A percentile compares a stretch with the other conserved stretches of the same genome.
Conservation (phyloP, 345 rosid species). For the Sonneratia caseolaris region DNA sequence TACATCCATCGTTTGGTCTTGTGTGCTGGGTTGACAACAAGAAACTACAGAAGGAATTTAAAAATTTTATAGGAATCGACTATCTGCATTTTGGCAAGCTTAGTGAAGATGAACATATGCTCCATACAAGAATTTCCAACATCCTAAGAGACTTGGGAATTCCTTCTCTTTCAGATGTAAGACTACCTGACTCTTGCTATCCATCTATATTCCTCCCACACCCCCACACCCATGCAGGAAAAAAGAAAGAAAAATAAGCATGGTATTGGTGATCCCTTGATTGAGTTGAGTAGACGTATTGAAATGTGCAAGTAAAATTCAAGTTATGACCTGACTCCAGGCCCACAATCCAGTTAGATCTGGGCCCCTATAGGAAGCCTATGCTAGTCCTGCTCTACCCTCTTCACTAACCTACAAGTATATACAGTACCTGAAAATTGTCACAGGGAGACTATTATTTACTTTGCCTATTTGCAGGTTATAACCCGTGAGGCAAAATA, state of each 20-base stretch:
- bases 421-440: background rate
- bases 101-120: conserved; percentile 39
- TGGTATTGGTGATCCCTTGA: no score
- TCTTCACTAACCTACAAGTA: background rate
- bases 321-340: background rate
- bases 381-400: background rate
- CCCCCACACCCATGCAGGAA: no score
- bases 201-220: no score
- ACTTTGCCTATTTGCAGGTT: conserved; percentile 36
- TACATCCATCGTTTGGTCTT: conserved; percentile 73
- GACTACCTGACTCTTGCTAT: conserved; percentile 1
- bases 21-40: conserved; percentile 85
- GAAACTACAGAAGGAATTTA: conserved; percentile 49
- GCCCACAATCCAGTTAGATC: background rate
- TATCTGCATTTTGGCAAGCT: conserved; percentile 57
- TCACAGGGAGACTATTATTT: no score
- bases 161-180: conserved; percentile 78
- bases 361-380: background rate
- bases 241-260: no score
- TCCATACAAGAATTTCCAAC: conserved; percentile 35
- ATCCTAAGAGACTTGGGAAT: conserved; percentile 64
- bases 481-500: conserved; percentile 73
- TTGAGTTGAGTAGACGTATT: no score
- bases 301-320: background rate
- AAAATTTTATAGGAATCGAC: conserved; percentile 43